phyloP scores from a whole-genome alignment of 75 land plant species.

The Selaginella tamariscina region DNA sequence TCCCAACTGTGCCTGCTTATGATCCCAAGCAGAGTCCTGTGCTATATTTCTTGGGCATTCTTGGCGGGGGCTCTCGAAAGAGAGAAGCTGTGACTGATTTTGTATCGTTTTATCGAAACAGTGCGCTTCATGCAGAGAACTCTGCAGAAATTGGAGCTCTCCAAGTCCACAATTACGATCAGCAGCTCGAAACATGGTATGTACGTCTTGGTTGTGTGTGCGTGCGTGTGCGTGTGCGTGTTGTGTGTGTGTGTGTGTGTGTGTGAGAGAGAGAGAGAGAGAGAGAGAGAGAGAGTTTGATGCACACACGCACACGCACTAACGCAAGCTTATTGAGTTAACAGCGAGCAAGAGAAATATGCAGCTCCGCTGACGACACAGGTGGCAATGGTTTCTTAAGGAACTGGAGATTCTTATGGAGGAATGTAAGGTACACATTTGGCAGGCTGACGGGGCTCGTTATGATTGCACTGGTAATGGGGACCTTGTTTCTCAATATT shows the following conservation, averaged over 20 bases:
- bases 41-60: background rate
- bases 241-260: too few species aligned
- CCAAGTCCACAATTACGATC: background rate
- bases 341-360: too few species aligned
- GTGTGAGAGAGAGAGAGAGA: too few species aligned
- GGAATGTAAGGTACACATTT: constrained; percentile 4
- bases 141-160: background rate
- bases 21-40: background rate
- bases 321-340: too few species aligned
- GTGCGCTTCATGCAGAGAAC: background rate
- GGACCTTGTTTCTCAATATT: background rate
- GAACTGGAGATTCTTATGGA: background rate
- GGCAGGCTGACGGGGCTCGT: background rate
- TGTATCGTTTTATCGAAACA: background rate
- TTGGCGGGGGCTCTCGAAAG: background rate
- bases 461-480: background rate
- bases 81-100: background rate
- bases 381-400: constrained; percentile 24
- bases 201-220: too few species aligned
- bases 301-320: too few species aligned
- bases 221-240: too few species aligned
- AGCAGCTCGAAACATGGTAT: background rate
- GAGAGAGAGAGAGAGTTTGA: too few species aligned
- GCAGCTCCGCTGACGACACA: constrained; percentile 18
- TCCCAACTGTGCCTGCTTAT: background rate